Conservation (phyloP, 345 rosid genomes). For the Cardamine chenopodiifolia region DNA sequence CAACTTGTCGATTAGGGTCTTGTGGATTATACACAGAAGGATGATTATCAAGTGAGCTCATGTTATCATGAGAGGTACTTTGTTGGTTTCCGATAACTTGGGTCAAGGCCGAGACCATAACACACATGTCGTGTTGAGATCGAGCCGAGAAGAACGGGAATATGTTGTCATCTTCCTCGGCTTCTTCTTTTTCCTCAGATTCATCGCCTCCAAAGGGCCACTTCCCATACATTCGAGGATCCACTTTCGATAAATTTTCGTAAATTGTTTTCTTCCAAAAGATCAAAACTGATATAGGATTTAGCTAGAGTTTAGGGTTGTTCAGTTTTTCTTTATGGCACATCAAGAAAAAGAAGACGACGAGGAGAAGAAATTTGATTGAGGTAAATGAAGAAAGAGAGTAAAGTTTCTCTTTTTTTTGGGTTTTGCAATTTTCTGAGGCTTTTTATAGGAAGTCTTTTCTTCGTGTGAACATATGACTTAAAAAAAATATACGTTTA, state of each 20-base stretch:
- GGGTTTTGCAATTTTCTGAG: not conserved
- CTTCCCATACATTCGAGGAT: constrained; percentile 55
- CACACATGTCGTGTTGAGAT: constrained; percentile 71
- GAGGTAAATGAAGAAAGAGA: constrained; percentile 21
- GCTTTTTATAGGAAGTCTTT: constrained; percentile 27
- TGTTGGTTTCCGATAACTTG: constrained; percentile 60
- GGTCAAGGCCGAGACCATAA: constrained; percentile 70
- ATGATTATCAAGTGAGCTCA: constrained; percentile 25
- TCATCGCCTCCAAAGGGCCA: constrained; percentile 52
- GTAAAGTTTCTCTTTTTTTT: constrained; percentile 8
- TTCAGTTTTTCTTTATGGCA: not conserved
- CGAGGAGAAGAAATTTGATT: constrained; percentile 27
- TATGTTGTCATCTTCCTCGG: constrained; percentile 48
- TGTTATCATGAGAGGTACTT: constrained; percentile 25
- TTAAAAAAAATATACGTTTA: not conserved
- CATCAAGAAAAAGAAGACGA: constrained; percentile 29
- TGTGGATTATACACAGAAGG: constrained; percentile 37
- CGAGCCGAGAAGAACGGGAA: constrained; percentile 66
- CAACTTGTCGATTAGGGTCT: constrained; percentile 35
- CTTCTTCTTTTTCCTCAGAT: constrained; percentile 47
- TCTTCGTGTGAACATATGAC: constrained; percentile 44
- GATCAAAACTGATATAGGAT: not conserved
- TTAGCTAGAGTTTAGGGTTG: constrained; percentile 25
- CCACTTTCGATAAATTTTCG: constrained; percentile 22
- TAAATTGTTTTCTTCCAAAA: not conserved